Percentiles rank a stretch among this genome's conserved stretches.
Evolutionary conservation across 1,284 basidiomycete species (phyloP).

Genomic region (Phaffia rhodozyma): DNA sequence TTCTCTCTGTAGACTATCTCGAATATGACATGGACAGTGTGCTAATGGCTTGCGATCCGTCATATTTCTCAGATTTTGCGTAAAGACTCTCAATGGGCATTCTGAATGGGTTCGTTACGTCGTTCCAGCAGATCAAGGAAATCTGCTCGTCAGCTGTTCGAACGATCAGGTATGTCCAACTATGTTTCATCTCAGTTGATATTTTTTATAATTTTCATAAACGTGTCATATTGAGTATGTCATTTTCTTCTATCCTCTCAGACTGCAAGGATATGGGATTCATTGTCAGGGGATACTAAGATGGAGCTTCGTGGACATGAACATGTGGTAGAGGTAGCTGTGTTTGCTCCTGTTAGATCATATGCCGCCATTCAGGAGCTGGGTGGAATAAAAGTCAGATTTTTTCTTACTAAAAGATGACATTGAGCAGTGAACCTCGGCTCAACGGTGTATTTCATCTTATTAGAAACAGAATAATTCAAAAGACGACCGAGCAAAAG

Average conservation of each 20-base stretch:
- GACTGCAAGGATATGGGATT: conserved; percentile 74
- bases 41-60: not conserved
- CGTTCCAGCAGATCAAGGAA: conserved; percentile 62
- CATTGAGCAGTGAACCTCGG: conserved; percentile 8
- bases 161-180: conserved; percentile 61
- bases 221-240: not conserved
- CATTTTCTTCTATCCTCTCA: conserved; percentile 30
- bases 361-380: conserved; percentile 67
- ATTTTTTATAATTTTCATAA: not conserved
- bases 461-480: conserved; percentile 20
- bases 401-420: not conserved
- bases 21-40: not conserved
- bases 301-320: conserved; percentile 77
- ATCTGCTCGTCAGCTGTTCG: conserved; percentile 61
- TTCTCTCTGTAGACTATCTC: not conserved
- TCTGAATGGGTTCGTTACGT: conserved; percentile 58
- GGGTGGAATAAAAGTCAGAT: conserved; percentile 51
- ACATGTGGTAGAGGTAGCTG: conserved; percentile 69
- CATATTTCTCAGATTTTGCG: conserved; percentile 41
- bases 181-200: not conserved
- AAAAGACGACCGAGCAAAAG: conserved; percentile 33
- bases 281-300: conserved; percentile 61
- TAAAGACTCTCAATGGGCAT: conserved; percentile 51
- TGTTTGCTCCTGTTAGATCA: conserved; percentile 63
- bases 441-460: not conserved